Base-by-base conservation (phyloP, 495 filamentous ascomycete species). In the Lentithecium fluviatile region DNA sequence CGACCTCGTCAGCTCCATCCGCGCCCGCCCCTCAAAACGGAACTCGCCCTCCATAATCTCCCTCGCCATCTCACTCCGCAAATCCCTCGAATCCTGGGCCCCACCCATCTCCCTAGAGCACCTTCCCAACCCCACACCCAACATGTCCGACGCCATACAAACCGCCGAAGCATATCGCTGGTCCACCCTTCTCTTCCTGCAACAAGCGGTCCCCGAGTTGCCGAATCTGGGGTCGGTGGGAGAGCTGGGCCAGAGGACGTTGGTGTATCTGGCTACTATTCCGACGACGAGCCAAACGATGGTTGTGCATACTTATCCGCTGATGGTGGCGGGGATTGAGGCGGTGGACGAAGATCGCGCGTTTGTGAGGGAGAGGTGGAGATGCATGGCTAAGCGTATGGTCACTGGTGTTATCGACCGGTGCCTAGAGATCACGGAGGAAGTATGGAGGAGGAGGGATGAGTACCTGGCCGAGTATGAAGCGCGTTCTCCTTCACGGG, bases 101-200 rank as follows among this genome's bases (percentile, higher is more conserved):
- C 80, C 84, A 2, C 84, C 84, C 6, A 69, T 70, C 2, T 73
- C 65, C 17, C 59, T 69, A 7, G 82, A 87, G 60, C 71, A 77
- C 2, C 86, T 87, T 3, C 85, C 89, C 69, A 88, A 91, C 66
- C 82, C 82, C 0, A 82, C 83, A 0, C 82, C 79, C 0, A 78
- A 83, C 23, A 78, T 90, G 6, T 78, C 83, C 52, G 84, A 92
- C 67, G 84, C 83, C 42, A 72, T 89, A 23, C 83, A 84, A 54
- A 90, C 87, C 0, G 88, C 88, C 0, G 82, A 89, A 69, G 87
- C 88, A 11, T 92, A 92, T 64, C 85, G 86, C 38, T 88, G 81
- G 77, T 88, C 88, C 3, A 90, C 87, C 0, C 71, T 92, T 7
- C 73, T 91, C 5, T 88, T 90, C 58, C 82, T 92, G 1, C 87